Conservation (phyloP, 306 rosid genomes). For the Vicia sativa region DNA sequence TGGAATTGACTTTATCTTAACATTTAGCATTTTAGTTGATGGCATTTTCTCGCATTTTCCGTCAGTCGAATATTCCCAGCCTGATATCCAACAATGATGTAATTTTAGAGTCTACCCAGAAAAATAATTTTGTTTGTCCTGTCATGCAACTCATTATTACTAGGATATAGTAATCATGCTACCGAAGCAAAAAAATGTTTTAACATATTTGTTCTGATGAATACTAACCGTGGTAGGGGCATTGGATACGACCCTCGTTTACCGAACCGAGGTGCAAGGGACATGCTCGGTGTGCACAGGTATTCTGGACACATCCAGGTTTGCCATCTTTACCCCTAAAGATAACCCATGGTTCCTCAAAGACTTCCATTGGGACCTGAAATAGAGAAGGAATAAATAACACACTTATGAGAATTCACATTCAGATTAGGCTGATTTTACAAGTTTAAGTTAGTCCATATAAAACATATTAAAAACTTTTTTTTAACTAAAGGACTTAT, state of each 20-base stretch:
- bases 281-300: conserved; percentile 98
- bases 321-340: conserved; percentile 92
- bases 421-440: neutral
- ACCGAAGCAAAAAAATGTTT: neutral
- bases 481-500: neutral
- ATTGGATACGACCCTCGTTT: conserved; percentile 85
- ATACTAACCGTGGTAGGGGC: conserved; percentile 93
- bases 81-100: conserved; percentile 54
- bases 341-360: conserved; percentile 95
- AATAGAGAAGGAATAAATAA: conserved; percentile 37
- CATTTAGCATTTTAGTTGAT: conserved; percentile 64
- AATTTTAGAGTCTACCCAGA: conserved; percentile 26
- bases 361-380: conserved; percentile 90
- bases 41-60: conserved; percentile 99
- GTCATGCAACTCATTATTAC: conserved; percentile 9
- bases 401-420: conserved; percentile 33
- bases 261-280: conserved; percentile 96
- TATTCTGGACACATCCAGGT: conserved; percentile 94
- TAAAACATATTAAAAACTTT: neutral
- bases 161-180: neutral
- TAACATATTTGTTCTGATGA: neutral
- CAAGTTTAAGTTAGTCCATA: too few species aligned
- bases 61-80: conserved; percentile 92
- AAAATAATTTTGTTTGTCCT: neutral
- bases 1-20: conserved; percentile 82